These are phyloP conservation scores for Tricholoma terreum DNA, from an alignment of 768 basidiomycete genomes.

Conservation along the genomic window DNA sequence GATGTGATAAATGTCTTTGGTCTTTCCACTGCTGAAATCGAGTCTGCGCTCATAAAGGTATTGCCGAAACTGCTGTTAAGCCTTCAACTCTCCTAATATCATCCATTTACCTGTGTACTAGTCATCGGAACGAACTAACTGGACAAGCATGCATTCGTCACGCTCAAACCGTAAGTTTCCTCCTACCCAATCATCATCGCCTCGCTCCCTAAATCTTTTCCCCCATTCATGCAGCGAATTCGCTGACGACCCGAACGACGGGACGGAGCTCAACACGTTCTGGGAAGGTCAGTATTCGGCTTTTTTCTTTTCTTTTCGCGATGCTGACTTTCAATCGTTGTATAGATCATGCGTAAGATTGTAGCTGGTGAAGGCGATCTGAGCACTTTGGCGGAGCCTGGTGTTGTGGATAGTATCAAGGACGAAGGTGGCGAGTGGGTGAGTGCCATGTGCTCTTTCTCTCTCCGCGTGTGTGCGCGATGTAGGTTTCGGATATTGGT, in stretches of 20 bases:
- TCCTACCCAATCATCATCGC: too few relatives aligned
- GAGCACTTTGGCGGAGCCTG: conserved; percentile 88
- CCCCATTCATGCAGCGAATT: conserved; percentile 69
- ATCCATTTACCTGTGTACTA: conserved; percentile 6
- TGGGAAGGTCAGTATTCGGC: conserved; percentile 78
- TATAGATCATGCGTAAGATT: conserved; percentile 93
- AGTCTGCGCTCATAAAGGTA: conserved; percentile 92
- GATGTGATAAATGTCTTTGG: conserved; percentile 99
- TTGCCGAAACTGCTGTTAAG: conserved; percentile 81
- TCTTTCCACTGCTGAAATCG: conserved; percentile 96
- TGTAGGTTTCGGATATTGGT: too few relatives aligned
- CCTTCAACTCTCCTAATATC: conserved; percentile 19
- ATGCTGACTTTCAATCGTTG: background rate
- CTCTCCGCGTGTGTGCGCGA: too few relatives aligned
- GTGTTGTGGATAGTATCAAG: conserved; percentile 84
- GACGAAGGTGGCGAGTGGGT: conserved; percentile 54
- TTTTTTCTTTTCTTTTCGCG: background rate
- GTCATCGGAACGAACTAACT: conserved; percentile 87
- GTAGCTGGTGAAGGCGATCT: conserved; percentile 91
- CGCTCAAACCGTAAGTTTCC: conserved; percentile 84
- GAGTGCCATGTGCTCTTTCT: too few relatives aligned
- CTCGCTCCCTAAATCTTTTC: background rate
- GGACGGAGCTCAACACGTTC: conserved; percentile 71
- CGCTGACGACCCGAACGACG: conserved; percentile 65
- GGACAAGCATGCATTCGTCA: conserved; percentile 94